phyloP scores from a whole-genome alignment of 257 asterid species.

The Solanum sitiens region DNA sequence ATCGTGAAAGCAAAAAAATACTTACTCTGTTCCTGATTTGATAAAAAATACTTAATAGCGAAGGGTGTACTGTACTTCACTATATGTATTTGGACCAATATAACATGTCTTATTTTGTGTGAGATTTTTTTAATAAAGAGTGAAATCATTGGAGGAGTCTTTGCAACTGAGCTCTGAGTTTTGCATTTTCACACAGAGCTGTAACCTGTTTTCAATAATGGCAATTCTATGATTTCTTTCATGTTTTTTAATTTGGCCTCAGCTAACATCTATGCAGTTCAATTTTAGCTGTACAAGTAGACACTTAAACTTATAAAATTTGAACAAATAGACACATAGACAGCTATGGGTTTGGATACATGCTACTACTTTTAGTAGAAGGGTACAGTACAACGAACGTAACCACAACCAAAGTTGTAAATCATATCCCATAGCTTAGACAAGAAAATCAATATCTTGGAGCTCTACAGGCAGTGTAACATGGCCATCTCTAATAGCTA shows the following conservation, averaged over 20 bases:
- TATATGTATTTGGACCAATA: neutral
- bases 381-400: conserved; percentile 10
- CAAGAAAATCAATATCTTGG: conserved; percentile 40
- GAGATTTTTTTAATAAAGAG: neutral
- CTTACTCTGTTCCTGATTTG: neutral
- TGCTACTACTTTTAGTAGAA: conserved; percentile 68
- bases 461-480: conserved; percentile 43
- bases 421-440: neutral
- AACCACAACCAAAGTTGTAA: neutral
- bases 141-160: neutral
- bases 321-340: too few species aligned
- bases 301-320: too few species aligned
- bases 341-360: conserved; percentile 71
- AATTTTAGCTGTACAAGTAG: too few species aligned
- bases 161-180: neutral
- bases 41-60: neutral
- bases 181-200: neutral
- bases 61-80: neutral
- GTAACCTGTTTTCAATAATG: neutral
- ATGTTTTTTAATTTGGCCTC: too few species aligned
- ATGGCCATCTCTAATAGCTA: conserved; percentile 36
- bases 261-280: too few species aligned
- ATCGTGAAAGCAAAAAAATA: too few species aligned
- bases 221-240: too few species aligned
- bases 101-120: neutral